These are phyloP conservation scores for Capronia epimyces DNA, from an alignment of 2,329 filamentous ascomycete species.

Conservation along the genomic window DNA sequence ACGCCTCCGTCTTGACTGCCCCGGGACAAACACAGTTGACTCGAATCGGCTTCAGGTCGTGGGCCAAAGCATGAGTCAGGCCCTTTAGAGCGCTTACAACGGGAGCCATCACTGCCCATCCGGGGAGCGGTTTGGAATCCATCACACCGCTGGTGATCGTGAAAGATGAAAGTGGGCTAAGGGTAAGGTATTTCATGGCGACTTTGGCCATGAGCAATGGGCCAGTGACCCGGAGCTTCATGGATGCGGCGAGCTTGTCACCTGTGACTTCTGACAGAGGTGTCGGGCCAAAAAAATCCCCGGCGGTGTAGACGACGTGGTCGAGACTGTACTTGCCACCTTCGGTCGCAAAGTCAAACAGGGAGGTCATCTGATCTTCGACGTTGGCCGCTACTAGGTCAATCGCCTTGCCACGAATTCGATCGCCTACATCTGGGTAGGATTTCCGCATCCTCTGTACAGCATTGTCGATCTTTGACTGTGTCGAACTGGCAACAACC, in stretches of 20 bases:
- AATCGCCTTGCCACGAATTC: constrained; percentile 40
- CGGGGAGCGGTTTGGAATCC: constrained; percentile 33
- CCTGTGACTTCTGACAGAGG: constrained; percentile 32
- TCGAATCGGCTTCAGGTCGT: constrained; percentile 41
- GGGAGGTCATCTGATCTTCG: constrained; percentile 40
- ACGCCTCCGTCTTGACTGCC: constrained; percentile 39
- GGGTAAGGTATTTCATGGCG: constrained; percentile 35
- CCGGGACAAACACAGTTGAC: constrained; percentile 41
- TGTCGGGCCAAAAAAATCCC: constrained; percentile 32
- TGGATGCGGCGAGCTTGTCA: constrained; percentile 24
- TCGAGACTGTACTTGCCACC: constrained; percentile 37
- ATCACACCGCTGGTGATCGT: constrained; percentile 40
- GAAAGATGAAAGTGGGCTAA: constrained; percentile 32
- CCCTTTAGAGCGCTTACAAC: constrained; percentile 32
- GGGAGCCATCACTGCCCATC: constrained; percentile 33
- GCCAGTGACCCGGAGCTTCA: constrained; percentile 35
- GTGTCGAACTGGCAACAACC: constrained; percentile 43
- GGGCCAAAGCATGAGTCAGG: constrained; percentile 36
- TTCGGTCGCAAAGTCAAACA: constrained; percentile 39
- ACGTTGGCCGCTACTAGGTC: constrained; percentile 42
- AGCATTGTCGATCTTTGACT: constrained; percentile 37
- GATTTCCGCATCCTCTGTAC: constrained; percentile 37
- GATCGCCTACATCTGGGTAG: constrained; percentile 37
- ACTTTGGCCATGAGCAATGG: constrained; percentile 40
- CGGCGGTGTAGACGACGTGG: constrained; percentile 50